Base-by-base conservation (phyloP, 1,284 basidiomycete species). In the Ceratobasidium theobromae region DNA sequence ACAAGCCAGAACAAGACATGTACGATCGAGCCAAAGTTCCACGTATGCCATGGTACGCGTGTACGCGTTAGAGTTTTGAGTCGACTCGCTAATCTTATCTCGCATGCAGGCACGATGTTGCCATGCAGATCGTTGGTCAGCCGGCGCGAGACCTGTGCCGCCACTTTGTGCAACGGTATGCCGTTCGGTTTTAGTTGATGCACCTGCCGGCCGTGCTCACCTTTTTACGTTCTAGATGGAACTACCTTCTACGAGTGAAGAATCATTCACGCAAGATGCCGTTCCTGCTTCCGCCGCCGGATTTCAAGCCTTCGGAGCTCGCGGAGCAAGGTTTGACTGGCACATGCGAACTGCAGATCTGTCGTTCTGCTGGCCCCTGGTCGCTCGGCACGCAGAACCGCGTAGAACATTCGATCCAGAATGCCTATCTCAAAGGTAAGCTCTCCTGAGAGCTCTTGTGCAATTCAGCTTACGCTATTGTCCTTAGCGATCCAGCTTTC, bases 321-420 rank as follows among this genome's bases (percentile, higher is more conserved):
- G 79, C 85, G 27, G 83, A 87, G 52, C 82, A 92, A 77, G 91
- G 93, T 28, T 81, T 99, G 46, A 94, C 91, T 2, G 96, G 97
- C 12, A 98, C 96, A 0, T 98, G 95, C 74, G 97, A 99, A 76
- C 83, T 98, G 72, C 96, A 99, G 75, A 94, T 99, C 71, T 97
- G 94, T 77, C 87, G 96, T 16, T 96, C 93, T 9, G 91, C 91
- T 21, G 95, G 95, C 0, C 93, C 93, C 0, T 99, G 96, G 96
- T 97, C 94, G 1, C 81, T 99, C 77, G 96, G 95, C 1, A 98
- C 95, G 1, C 82, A 86, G 12, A 87, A 86, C 67, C 87, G 85
- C 72, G 84, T 91, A 51, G 96, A 99, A 77, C 87, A 91, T 72
- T 98, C 95, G 11, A 95, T 98, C 58, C 93, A 96, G 77, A 95